Base-by-base conservation (phyloP, 2,329 filamentous ascomycete genomes). In the Sporothrix protearum region DNA sequence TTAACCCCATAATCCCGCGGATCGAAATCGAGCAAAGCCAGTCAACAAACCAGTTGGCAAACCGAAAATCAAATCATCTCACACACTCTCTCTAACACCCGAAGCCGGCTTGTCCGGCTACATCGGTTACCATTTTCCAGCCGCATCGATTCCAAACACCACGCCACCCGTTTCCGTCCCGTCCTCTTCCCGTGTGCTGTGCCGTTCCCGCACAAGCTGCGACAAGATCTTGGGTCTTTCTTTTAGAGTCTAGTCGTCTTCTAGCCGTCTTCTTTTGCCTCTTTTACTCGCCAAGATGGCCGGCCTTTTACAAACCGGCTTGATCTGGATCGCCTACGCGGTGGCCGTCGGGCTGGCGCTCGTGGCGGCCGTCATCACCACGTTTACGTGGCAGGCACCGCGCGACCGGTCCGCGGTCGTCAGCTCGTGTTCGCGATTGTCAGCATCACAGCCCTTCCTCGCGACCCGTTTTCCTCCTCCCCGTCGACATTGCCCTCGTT, bases 311-410 rank as follows among this genome's bases (percentile, higher is more conserved):
- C 94, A 96, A 80, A 92, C 91, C 71, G 93, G 92, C 78, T 86
- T 98, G 76, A 98, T 98, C 81, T 99, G 96, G 96, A 90, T 96
- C 74, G 89, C 94, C 70, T 99, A 98, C 80, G 93, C 91, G 73
- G 87, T 95, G 73, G 94, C 92, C 71, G 86, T 98, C 67, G 90
- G 80, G 73, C 83, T 97, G 71, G 88, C 95, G 74, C 87, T 97
- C 68, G 83, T 91, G 75, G 90, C 93, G 72, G 91, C 94, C 70
- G 88, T 90, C 74, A 88, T 96, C 77, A 97, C 96, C 75, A 93
- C 96, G 73, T 95, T 95, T 81, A 88, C 93, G 76, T 98, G 97
- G 86, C 95, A 98, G 80, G 90, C 92, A 12, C 92, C 94, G 45
- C 89, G 92, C 76, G 95, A 98, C 72, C 90, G 96, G 74, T 96